Base-by-base conservation (phyloP, 2,329 filamentous ascomycete genomes). In the Cladosporium austrohemisphaericum region DNA sequence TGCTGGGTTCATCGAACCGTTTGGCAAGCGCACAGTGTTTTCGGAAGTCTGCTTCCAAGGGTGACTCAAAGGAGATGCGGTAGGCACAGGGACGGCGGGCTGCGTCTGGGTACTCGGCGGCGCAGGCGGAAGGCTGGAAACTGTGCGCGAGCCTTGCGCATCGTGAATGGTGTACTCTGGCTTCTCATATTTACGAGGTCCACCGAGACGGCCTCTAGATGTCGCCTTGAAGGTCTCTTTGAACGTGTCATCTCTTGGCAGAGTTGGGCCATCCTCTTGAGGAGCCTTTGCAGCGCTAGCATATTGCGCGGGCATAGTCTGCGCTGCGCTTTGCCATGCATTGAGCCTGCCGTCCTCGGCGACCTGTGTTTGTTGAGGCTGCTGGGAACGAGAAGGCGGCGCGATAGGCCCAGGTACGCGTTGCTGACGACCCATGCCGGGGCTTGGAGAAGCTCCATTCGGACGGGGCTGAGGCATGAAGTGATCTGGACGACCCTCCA, bases 151-250 rank as follows among this genome's bases (percentile, higher is more conserved):
- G 18, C 62, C 60, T 49, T 57, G 44, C 11, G 52, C 52, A 55
- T 63, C 62, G 38, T 65, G 64, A 59, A 45, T 61, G 57, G 50
- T 66, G 59, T 9, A 59, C 54, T 20, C 53, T 52, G 8, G 58
- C 58, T 37, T 56, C 45, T 49, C 46, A 16, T 41, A 31, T 11
- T 43, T 43, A 14, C 46, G 46, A 20, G 37, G 37, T 16, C 46
- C 46, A 16, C 56, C 52, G n/a, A 52, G 44, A 4, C 44, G 44
- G 20, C 44, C 43, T 18, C 16, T 36, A 13, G 57, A 54, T 3
- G 64, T 66, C 54, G 67, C 60, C 55, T 62, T 65, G 57, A 67
- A 68, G 1, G 65, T 68, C 55, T 68, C 65, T 40, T 59, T 60
- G 54, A 63, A 58, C 2, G 51, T 56, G 19, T 47, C 44, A 3